Percentiles rank a stretch among this genome's conserved stretches.
Evolutionary conservation across 352 stramenopile species (phyloP).

Genomic region (Pythium graminicola): DNA sequence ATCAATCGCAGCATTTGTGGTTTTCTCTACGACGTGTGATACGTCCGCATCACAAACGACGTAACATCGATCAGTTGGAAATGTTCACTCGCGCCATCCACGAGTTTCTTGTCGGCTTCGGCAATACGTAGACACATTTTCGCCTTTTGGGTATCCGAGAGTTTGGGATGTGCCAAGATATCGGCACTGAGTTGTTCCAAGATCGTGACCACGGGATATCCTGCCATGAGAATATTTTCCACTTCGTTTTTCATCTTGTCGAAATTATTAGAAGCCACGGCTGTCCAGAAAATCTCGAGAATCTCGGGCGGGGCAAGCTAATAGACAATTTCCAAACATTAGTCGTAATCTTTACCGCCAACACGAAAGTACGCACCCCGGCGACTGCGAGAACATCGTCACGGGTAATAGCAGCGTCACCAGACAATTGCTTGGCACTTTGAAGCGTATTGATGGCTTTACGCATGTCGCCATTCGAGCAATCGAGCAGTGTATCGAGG

Average conservation of each 20-base stretch:
- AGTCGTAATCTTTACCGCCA: not conserved
- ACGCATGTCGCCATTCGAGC: conserved; percentile 95
- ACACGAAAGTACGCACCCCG: conserved; percentile 31
- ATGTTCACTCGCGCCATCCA: conserved; percentile 94
- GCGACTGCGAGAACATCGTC: conserved; percentile 82
- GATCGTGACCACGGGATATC: conserved; percentile 91
- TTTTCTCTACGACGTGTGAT: conserved; percentile 31
- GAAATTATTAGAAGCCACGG: conserved; percentile 77
- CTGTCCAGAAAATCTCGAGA: conserved; percentile 71
- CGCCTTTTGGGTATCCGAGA: conserved; percentile 91
- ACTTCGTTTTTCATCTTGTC: conserved; percentile 89
- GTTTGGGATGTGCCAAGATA: conserved; percentile 57
- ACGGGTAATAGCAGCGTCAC: conserved; percentile 55
- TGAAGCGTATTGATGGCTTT: conserved; percentile 98
- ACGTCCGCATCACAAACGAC: conserved; percentile 77
- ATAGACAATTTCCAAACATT: conserved; percentile 19
- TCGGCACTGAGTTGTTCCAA: conserved; percentile 86
- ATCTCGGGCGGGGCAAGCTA: conserved; percentile 73
- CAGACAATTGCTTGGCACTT: conserved; percentile 91
- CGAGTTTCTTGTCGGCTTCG: conserved; percentile 94
- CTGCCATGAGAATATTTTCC: conserved; percentile 86
- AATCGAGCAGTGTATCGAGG: conserved; percentile 88
- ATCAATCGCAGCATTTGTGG: not conserved
- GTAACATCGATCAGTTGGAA: conserved; percentile 95
- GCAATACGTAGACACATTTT: conserved; percentile 92